Evolutionary conservation across 2,329 filamentous ascomycete species (phyloP), one percentile per base, ranked within the genome.

Genomic region (Beauveria scarabaeidicola): DNA sequence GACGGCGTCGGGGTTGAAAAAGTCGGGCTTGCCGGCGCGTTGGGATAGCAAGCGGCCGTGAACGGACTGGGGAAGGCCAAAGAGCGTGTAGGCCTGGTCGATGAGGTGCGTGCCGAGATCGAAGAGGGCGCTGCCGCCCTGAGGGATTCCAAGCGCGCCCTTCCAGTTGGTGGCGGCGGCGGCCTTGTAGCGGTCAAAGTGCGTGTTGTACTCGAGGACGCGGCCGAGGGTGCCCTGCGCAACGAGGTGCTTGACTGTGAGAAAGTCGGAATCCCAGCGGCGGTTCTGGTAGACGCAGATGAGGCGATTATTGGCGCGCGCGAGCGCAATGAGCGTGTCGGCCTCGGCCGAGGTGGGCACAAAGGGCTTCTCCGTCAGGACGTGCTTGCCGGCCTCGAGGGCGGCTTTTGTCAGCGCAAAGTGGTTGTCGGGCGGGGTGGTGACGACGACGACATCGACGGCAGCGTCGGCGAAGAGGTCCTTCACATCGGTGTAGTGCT

Each of bases 321-420:
- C 81, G 53, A 86, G 73, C 10, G 72, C 71, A 48, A 82, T 79
- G 7, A 93, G 81, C 64, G 82, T 74, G 38, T 83, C 78, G 11
- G 89, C 89, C 73, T 92, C 85, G 61, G 81, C 77, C 1, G 81
- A 77, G 1, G 85, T 88, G 21, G 89, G 86, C 13, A 90, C 88
- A 70, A 93, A 93, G 2, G 90, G 90, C 77, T 93, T 93, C 76
- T 93, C 90, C 52, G 88, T 87, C 56, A 93, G 77, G 27, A 92
- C 87, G 71, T 93, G 86, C 76, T 92, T 92, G 66, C 86, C 86
- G 10, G 81, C 77, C 68, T 87, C 78, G 52, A 93, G 77, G 0
- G 87, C 85, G 55, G 81, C 72, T 70, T 84, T 85, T 40, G 84
- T 77, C 65, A 91, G 77, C 17, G 77, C 70, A 68, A 84, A 89